Evolutionary conservation across 2,329 filamentous ascomycete genomes (phyloP).

Genomic region (Fusarium denticulatum): DNA sequence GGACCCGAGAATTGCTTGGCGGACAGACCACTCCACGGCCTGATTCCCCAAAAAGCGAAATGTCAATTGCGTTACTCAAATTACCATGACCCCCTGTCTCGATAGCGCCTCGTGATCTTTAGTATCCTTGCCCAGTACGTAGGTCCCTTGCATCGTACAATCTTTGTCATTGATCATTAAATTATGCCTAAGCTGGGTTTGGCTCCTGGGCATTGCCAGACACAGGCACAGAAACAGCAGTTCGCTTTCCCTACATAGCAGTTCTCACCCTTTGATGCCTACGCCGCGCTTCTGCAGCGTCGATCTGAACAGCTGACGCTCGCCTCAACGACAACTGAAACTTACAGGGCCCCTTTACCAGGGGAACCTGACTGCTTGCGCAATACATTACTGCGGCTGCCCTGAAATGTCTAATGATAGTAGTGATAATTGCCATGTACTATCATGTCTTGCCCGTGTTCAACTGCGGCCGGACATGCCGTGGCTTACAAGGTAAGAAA

Average conservation of each 20-base stretch:
- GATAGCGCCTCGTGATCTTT: constrained; percentile 43
- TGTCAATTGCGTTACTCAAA: constrained; percentile 31
- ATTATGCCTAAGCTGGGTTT: background rate
- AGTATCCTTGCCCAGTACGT: constrained; percentile 30
- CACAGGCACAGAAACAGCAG: background rate
- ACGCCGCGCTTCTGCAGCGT: constrained; percentile 25
- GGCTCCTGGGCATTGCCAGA: background rate
- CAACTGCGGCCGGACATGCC: constrained; percentile 9
- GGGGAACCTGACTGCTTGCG: constrained; percentile 1
- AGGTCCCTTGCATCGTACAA: constrained; percentile 33
- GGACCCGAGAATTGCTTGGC: constrained; percentile 9
- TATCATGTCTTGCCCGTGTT: constrained; percentile 3
- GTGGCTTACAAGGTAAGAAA: constrained; percentile 20
- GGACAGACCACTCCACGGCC: background rate
- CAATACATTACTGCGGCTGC: background rate
- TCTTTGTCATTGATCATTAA: constrained; percentile 10
- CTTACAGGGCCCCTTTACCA: constrained; percentile 20
- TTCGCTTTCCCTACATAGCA: constrained; percentile 19
- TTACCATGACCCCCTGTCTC: constrained; percentile 36
- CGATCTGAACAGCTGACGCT: constrained; percentile 32
- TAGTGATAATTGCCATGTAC: background rate
- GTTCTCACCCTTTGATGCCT: constrained; percentile 7
- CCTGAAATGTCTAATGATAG: constrained; percentile 7
- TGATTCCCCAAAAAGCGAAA: background rate
- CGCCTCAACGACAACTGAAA: constrained; percentile 34